Percentiles rank a stretch among this genome's conserved stretches.
Evolutionary conservation across 108 stramenopile genomes (phyloP).

Genomic region (Cylindrotheca closterium): DNA sequence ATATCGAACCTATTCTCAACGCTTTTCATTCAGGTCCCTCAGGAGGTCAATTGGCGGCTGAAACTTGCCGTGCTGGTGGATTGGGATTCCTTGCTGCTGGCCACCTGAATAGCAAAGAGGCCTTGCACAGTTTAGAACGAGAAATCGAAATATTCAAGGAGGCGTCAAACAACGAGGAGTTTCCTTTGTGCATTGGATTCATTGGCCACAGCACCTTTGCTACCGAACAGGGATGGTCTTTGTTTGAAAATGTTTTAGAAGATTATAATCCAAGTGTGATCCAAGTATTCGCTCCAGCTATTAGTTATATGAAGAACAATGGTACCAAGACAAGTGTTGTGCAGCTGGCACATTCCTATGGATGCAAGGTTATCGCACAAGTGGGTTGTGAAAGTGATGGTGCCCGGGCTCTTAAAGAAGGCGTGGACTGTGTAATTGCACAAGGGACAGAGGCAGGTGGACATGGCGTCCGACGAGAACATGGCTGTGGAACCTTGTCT

Average conservation of each 20-base stretch:
- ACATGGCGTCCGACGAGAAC: conserved; percentile 67
- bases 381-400: conserved; percentile 65
- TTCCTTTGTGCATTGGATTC: conserved; percentile 63
- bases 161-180: neutral
- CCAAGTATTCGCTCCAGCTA: conserved; percentile 78
- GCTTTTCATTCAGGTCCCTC: conserved; percentile 45
- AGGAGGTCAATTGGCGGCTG: conserved; percentile 58
- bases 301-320: conserved; percentile 12
- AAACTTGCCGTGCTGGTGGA: conserved; percentile 62
- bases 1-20: too few species aligned
- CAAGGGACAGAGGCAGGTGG: conserved; percentile 84
- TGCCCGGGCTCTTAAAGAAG: conserved; percentile 44
- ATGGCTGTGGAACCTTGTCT: conserved; percentile 63
- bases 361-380: conserved; percentile 61
- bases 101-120: conserved; percentile 39
- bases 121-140: conserved; percentile 28
- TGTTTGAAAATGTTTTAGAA: conserved; percentile 48
- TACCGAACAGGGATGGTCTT: conserved; percentile 39
- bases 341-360: conserved; percentile 52
- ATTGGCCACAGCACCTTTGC: conserved; percentile 62
- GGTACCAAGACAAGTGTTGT: conserved; percentile 35
- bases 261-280: conserved; percentile 46
- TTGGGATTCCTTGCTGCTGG: conserved; percentile 79
- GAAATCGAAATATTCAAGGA: conserved; percentile 53
- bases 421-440: conserved; percentile 70